Conservation (phyloP, 2,329 filamentous ascomycete species). For the Zelopaecilomyces penicillatus region DNA sequence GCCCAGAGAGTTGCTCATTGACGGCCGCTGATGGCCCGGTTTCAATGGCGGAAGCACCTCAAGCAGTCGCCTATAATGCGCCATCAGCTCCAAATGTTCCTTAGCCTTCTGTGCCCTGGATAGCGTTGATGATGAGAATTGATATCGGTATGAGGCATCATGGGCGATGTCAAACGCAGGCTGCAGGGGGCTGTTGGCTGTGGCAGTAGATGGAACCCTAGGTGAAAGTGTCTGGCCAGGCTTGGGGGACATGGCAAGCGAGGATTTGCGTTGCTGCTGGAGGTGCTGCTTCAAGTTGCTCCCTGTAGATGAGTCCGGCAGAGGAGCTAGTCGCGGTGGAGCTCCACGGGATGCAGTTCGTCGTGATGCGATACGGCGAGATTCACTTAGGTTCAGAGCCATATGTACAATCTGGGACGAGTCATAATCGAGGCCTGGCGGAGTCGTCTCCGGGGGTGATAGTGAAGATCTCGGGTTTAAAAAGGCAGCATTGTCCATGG, state of each 20-base stretch:
- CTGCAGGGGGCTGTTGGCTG: slow-evolving; percentile 38
- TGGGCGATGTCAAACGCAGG: slow-evolving; percentile 34
- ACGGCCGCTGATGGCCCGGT: slow-evolving; percentile 26
- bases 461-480: slow-evolving; percentile 1
- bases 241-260: slow-evolving; percentile 53
- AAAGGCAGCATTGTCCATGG: not conserved
- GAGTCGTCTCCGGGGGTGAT: slow-evolving; percentile 10
- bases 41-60: slow-evolving; percentile 68
- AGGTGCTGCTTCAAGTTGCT: slow-evolving; percentile 59
- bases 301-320: slow-evolving; percentile 44
- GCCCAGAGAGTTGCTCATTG: slow-evolving; percentile 32
- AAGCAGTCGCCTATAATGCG: slow-evolving; percentile 76
- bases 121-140: slow-evolving; percentile 72
- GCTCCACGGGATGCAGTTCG: slow-evolving; percentile 43
- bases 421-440: slow-evolving; percentile 54
- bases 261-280: slow-evolving; percentile 60
- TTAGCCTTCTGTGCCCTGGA: slow-evolving; percentile 78
- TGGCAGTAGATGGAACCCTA: slow-evolving; percentile 32
- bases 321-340: slow-evolving; percentile 42
- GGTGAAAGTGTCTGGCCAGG: slow-evolving; percentile 35
- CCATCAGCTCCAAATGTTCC: slow-evolving; percentile 74
- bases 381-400: slow-evolving; percentile 82
- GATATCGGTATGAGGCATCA: slow-evolving; percentile 47
- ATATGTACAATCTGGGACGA: slow-evolving; percentile 87
- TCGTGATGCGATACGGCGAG: slow-evolving; percentile 55